A percentile compares a stretch with the other conserved stretches of the same genome.
phyloP scores from a whole-genome alignment of 2,329 filamentous ascomycete species.

The Xylariaceae sp. region DNA sequence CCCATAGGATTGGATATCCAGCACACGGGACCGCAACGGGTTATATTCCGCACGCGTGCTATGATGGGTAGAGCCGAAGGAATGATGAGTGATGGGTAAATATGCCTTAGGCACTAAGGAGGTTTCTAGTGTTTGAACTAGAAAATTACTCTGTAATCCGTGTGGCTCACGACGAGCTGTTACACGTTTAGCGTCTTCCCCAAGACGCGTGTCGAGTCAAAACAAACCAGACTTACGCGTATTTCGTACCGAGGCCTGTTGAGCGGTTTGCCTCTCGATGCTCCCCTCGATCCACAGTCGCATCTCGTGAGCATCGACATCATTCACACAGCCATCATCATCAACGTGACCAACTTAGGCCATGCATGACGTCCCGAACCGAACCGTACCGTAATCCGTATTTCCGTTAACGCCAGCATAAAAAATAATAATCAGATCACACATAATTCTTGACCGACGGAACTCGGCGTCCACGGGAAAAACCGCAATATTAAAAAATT shows the following conservation, averaged over 20 bases:
- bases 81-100: neutral
- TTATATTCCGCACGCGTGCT: constrained; percentile 48
- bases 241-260: no score
- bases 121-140: neutral
- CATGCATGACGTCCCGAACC: no score
- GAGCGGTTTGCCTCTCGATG: neutral
- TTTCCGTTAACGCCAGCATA: no score
- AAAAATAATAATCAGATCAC: no score
- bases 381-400: no score
- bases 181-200: neutral
- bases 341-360: no score
- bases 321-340: neutral
- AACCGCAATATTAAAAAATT: no score
- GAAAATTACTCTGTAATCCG: neutral
- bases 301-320: constrained; percentile 12
- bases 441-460: no score
- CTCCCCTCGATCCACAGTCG: neutral
- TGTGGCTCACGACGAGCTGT: neutral
- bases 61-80: constrained; percentile 37
- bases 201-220: neutral
- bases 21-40: constrained; percentile 45
- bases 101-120: constrained; percentile 1
- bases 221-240: no score
- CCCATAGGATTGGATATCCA: constrained; percentile 43
- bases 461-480: no score